These are phyloP conservation scores for Kodamaea suecica DNA, from an alignment of 1,139 yeast genomes.

Conservation along the genomic window DNA sequence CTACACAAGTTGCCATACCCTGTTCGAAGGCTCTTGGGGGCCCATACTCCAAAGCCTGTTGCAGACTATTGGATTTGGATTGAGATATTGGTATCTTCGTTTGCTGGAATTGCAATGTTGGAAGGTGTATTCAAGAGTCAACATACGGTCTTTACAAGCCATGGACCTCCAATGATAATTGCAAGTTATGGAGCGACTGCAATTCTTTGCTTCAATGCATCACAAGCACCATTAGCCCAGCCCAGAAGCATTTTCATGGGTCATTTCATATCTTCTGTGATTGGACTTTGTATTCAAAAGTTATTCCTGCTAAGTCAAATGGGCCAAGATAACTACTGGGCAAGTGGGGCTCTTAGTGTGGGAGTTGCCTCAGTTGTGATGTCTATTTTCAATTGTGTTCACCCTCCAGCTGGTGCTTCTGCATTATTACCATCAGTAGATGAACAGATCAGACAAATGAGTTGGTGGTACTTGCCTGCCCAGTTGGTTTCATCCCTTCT, in stretches of 20 bases:
- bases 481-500: constrained; percentile 52
- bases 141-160: constrained; percentile 41
- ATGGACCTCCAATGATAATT: constrained; percentile 52
- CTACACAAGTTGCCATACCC: constrained; percentile 27
- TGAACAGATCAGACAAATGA: constrained; percentile 42
- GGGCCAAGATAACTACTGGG: constrained; percentile 51
- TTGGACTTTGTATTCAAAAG: constrained; percentile 57
- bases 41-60: constrained; percentile 26
- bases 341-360: constrained; percentile 61
- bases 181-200: constrained; percentile 71
- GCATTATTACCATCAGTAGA: constrained; percentile 60
- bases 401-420: constrained; percentile 76
- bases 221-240: constrained; percentile 60
- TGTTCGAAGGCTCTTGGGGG: constrained; percentile 33
- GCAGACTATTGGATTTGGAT: constrained; percentile 47
- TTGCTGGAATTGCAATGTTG: constrained; percentile 50
- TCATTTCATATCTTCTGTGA: constrained; percentile 49
- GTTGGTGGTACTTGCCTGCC: constrained; percentile 69
- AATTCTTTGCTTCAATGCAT: constrained; percentile 56
- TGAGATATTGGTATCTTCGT: constrained; percentile 46
- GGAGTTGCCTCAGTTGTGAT: constrained; percentile 54
- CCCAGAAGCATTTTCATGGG: constrained; percentile 62
- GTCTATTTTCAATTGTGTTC: constrained; percentile 58
- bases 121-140: constrained; percentile 47
- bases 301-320: constrained; percentile 43